A percentile compares a stretch with the other conserved stretches of the same genome.
Evolutionary conservation across 306 rosid species (phyloP).

Genomic region (Oxytropis ochrocephala): DNA sequence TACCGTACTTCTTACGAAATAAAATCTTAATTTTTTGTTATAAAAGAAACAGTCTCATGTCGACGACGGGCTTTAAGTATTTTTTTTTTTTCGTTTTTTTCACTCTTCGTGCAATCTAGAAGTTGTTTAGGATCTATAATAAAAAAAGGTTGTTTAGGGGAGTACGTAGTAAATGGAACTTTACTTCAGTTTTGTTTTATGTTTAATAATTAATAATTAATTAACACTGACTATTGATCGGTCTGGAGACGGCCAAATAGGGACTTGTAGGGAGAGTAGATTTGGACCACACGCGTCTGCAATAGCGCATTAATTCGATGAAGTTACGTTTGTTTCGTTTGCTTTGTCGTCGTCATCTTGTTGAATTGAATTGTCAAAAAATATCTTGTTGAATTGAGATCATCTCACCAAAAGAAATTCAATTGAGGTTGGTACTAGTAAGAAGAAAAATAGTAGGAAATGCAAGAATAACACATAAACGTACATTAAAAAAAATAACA

Average conservation of each 20-base stretch:
- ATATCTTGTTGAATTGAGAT: too few relatives aligned
- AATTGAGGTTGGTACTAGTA: too few relatives aligned
- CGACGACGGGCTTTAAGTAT: neutral
- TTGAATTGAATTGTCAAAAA: too few relatives aligned
- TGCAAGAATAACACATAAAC: too few relatives aligned
- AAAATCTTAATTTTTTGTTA: too few relatives aligned
- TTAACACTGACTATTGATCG: neutral
- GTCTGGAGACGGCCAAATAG: neutral
- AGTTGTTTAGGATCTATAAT: neutral
- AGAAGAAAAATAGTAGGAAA: too few relatives aligned
- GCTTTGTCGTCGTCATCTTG: neutral
- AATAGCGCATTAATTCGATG: neutral
- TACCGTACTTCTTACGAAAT: too few relatives aligned
- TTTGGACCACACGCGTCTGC: neutral
- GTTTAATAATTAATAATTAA: neutral
- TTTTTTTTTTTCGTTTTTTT: neutral
- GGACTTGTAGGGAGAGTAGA: too few relatives aligned
- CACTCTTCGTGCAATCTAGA: neutral
- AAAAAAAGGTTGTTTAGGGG: neutral
- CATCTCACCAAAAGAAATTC: too few relatives aligned
- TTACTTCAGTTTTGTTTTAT: neutral
- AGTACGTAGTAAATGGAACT: neutral
- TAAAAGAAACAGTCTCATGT: neutral
- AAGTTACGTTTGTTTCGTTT: neutral
- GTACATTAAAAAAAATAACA: too few relatives aligned